A percentile compares a stretch with the other conserved stretches of the same genome.
These are phyloP conservation scores for Luzula sylvatica DNA, from an alignment of 176 grass and related monocot genomes.

Conservation along the genomic window DNA sequence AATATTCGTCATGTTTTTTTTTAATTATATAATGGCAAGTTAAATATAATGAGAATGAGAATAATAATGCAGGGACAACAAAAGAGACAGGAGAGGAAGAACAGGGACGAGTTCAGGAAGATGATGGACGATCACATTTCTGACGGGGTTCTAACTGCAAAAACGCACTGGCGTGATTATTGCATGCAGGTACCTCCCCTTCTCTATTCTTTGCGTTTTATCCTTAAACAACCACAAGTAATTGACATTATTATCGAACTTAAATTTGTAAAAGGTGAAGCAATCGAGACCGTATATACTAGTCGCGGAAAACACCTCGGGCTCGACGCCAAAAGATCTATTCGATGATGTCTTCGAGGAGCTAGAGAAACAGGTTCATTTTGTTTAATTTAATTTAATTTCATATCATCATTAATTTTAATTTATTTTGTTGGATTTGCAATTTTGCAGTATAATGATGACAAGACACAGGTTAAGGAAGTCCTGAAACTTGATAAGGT, in stretches of 20 bases:
- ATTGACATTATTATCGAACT: conserved; percentile 8
- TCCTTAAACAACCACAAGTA: not conserved
- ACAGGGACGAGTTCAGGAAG: conserved; percentile 77
- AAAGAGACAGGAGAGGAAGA: conserved; percentile 76
- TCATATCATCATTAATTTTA: not conserved
- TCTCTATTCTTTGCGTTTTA: conserved; percentile 17
- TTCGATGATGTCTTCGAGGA: conserved; percentile 86
- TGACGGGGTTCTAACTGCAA: conserved; percentile 64
- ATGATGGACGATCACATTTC: conserved; percentile 79
- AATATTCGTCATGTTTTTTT: not conserved
- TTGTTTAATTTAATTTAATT: not conserved
- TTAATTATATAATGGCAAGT: not conserved
- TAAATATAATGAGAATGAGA: not conserved
- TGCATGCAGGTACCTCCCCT: conserved; percentile 44
- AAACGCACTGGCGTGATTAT: conserved; percentile 88
- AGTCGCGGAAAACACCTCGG: conserved; percentile 63
- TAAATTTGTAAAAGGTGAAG: conserved; percentile 59
- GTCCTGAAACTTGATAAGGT: conserved; percentile 61
- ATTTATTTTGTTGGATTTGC: conserved; percentile 14
- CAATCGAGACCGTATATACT: conserved; percentile 52
- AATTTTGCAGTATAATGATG: conserved; percentile 48
- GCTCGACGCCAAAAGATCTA: conserved; percentile 75
- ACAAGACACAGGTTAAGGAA: conserved; percentile 47
- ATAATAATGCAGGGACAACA: conserved; percentile 37
- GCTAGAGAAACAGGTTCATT: conserved; percentile 77